Base-by-base conservation (phyloP, 2,329 filamentous ascomycete species). In the Nigrospora osmanthi region DNA sequence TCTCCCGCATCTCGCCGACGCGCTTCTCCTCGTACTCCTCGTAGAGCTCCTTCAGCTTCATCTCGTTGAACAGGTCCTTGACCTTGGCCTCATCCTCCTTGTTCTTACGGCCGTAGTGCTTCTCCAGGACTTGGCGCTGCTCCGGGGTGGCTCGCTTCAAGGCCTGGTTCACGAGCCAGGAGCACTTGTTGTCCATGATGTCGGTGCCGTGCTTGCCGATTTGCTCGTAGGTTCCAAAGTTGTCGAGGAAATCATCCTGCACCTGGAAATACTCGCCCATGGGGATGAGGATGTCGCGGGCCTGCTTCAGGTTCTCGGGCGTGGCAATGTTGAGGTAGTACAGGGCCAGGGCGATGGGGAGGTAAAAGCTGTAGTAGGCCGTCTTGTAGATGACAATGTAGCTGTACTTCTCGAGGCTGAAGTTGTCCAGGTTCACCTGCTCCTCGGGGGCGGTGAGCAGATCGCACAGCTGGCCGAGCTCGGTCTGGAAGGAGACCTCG, bases 381-480 rank as follows among this genome's bases (percentile, higher is more conserved):
- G 93, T 98, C 82, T 98, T 98, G 83, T 95, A 97, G 70, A 95
- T 87, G 71, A 98, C 93, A 61, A 98, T 98, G 77, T 97, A 98
- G 58, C 76, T 83, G 76, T 95, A 95, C 77, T 95, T 98, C 50
- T 90, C 79, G 68, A 96, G 76, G 66, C 83, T 89, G 77, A 98
- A 98, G 75, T 95, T 95, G 76, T 87, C 76, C 52, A 98, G 83
- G 70, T 97, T 83, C 60, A 97, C 87, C 50, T 83, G 75, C 66
- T 96, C 90, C 71, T 98, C 93, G 36, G 93, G 93, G 34, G 93
- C 93, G 39, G 93, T 98, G 64, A 97, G 81, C 52, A 98, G 76
- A 66, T 98, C 93, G 67, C 89, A 94, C 45, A 89, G 75, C 76
- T 98, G 93, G 54, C 93, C 93, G 48, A 96, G 76, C 73, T 98